Percentiles rank a stretch among this genome's conserved stretches.
Evolutionary conservation across 2,329 filamentous ascomycete genomes (phyloP).

Genomic region (Pseudogymnoascus sp.): DNA sequence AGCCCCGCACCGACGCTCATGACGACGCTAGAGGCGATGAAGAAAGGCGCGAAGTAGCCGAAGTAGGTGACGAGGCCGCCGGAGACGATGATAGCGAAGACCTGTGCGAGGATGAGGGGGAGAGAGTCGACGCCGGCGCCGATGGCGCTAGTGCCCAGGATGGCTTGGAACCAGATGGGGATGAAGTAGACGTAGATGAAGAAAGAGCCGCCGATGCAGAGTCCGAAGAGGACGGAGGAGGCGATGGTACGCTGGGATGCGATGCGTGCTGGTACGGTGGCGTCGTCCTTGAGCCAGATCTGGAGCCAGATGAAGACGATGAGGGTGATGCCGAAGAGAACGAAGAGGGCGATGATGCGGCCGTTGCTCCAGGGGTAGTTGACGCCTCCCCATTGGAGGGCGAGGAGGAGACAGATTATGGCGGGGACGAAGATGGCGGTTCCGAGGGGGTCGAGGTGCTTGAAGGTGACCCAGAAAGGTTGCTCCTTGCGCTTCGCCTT

Average conservation of each 20-base stretch:
- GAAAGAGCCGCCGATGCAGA: conserved; percentile 28
- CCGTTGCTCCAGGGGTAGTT: conserved; percentile 32
- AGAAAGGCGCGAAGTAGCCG: conserved; percentile 25
- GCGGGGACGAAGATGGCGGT: conserved; percentile 23
- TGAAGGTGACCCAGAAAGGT: conserved; percentile 35
- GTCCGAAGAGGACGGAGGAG: conserved; percentile 26
- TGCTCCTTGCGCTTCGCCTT: conserved; percentile 26
- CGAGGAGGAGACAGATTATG: conserved; percentile 30
- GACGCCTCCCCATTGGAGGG: conserved; percentile 36
- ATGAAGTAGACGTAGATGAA: conserved; percentile 33
- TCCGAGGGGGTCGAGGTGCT: conserved; percentile 31
- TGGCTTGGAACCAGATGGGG: conserved; percentile 40
- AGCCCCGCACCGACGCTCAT: conserved; percentile 35
- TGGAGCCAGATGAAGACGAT: conserved; percentile 17
- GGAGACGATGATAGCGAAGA: conserved; percentile 25
- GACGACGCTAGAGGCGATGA: conserved; percentile 21
- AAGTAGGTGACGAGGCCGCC: conserved; percentile 29
- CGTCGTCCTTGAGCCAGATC: conserved; percentile 16
- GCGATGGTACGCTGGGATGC: conserved; percentile 30
- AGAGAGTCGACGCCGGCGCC: conserved; percentile 32
- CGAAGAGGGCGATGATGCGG: conserved; percentile 29
- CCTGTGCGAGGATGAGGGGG: conserved; percentile 27
- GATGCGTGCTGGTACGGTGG: conserved; percentile 32
- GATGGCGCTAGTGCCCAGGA: conserved; percentile 34
- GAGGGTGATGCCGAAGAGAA: conserved; percentile 21